Evolutionary conservation across 179 eudicot species (phyloP).

Genomic region (Drosera spatulata): DNA sequence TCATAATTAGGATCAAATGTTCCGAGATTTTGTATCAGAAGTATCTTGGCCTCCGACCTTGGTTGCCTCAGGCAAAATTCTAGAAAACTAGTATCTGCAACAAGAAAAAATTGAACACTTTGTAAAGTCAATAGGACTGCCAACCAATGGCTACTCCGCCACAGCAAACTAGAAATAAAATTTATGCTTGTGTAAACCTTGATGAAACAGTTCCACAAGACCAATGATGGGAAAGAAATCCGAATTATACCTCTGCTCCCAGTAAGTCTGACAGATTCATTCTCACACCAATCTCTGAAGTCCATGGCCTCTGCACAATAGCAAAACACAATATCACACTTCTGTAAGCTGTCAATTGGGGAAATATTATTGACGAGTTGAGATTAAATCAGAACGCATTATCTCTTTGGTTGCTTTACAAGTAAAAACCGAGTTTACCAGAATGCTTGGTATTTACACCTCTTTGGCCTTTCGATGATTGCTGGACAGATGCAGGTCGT

Average conservation of each 20-base stretch:
- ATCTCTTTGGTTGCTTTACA: too few relatives aligned
- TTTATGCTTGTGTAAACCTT: too few relatives aligned
- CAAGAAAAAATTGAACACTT: not conserved
- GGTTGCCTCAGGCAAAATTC: constrained; percentile 87
- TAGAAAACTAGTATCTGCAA: constrained; percentile 80
- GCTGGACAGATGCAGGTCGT: constrained; percentile 38
- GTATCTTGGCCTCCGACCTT: constrained; percentile 82
- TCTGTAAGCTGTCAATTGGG: too few relatives aligned
- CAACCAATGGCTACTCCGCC: too few relatives aligned
- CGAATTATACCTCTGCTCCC: constrained; percentile 67
- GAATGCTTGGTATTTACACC: constrained; percentile 48
- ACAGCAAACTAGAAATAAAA: too few relatives aligned
- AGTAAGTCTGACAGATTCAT: constrained; percentile 74
- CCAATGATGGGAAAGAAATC: too few relatives aligned
- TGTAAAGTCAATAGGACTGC: too few relatives aligned
- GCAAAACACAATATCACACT: not conserved
- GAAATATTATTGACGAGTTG: too few relatives aligned
- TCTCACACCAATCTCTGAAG: constrained; percentile 96
- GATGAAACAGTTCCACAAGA: too few relatives aligned
- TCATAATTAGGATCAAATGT: constrained; percentile 67
- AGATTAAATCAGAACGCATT: too few relatives aligned
- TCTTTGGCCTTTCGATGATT: constrained; percentile 50
- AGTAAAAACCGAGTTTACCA: constrained; percentile 22
- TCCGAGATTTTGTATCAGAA: constrained; percentile 75
- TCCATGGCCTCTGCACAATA: constrained; percentile 74